Conservation (phyloP, 2,329 filamentous ascomycete genomes). For the Plectosphaerella cucumerina region DNA sequence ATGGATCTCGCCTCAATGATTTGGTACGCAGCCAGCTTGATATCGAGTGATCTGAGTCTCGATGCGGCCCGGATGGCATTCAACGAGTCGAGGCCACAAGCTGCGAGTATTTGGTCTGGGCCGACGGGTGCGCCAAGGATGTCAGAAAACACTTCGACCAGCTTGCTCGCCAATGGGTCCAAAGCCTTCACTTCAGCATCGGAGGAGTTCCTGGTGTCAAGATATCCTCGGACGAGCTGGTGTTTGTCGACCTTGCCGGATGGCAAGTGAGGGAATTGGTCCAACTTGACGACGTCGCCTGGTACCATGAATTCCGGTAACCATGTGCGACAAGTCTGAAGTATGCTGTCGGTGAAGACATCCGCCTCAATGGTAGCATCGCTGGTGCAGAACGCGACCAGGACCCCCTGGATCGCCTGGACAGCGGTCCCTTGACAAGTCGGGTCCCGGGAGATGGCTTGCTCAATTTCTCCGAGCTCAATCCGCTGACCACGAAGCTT, state of each 20-base stretch:
- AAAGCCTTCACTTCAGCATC: not conserved
- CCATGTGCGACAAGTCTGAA: constrained; percentile 63
- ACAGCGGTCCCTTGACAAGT: constrained; percentile 64
- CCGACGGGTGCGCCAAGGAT: constrained; percentile 34
- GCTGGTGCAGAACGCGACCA: constrained; percentile 71
- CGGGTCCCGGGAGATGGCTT: constrained; percentile 56
- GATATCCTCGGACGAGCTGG: constrained; percentile 36
- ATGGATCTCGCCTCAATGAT: constrained; percentile 50
- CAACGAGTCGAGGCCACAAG: constrained; percentile 62
- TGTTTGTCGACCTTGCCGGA: constrained; percentile 82
- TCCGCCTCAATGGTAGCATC: constrained; percentile 36
- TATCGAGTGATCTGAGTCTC: constrained; percentile 51
- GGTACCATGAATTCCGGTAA: constrained; percentile 83
- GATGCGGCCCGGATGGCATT: constrained; percentile 52
- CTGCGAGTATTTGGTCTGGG: constrained; percentile 29
- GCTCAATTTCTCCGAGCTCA: constrained; percentile 75
- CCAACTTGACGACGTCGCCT: constrained; percentile 61
- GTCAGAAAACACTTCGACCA: constrained; percentile 35
- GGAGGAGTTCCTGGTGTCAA: not conserved
- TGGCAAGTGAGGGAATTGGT: constrained; percentile 67
- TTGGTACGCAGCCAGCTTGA: constrained; percentile 52
- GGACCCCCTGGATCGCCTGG: constrained; percentile 59
- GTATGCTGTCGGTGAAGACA: no score
- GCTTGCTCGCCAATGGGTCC: constrained; percentile 16
- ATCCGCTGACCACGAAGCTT: constrained; percentile 83